phyloP scores from a whole-genome alignment of 176 grass and related monocot genomes.

The Pontederia paniculata region DNA sequence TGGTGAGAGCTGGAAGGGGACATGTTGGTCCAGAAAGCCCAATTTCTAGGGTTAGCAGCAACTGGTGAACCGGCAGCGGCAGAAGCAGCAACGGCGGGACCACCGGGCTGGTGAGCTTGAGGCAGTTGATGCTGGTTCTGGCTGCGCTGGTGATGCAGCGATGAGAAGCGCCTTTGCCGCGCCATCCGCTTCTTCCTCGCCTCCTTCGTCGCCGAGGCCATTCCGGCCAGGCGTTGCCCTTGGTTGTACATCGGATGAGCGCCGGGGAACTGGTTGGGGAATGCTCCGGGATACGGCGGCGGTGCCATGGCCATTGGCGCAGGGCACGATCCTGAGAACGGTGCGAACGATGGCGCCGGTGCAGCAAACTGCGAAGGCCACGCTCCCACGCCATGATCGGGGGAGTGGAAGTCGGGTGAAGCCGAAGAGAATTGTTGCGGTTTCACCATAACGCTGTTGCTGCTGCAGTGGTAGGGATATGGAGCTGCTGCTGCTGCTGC shows the following conservation, averaged over 20 bases:
- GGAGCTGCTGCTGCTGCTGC: conserved; percentile 9
- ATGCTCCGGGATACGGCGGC: conserved; percentile 28
- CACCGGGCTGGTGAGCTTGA: conserved; percentile 10
- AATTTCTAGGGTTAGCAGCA: background rate
- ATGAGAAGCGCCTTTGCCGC: conserved; percentile 43
- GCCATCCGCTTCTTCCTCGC: conserved; percentile 90
- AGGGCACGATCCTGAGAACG: conserved; percentile 20
- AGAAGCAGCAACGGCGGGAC: background rate
- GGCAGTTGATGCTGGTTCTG: conserved; percentile 29
- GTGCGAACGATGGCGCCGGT: conserved; percentile 2
- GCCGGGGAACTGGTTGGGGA: conserved; percentile 18
- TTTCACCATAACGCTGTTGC: conserved; percentile 42
- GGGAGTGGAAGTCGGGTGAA: conserved; percentile 44
- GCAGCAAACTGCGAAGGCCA: conserved; percentile 45
- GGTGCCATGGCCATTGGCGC: conserved; percentile 19
- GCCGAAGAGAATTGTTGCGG: conserved; percentile 45
- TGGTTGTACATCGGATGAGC: conserved; percentile 17
- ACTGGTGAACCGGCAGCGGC: background rate
- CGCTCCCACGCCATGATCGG: conserved; percentile 13
- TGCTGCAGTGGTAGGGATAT: conserved; percentile 48
- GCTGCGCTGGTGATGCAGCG: conserved; percentile 50
- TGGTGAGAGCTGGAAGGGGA: conserved; percentile 22
- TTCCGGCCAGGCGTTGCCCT: conserved; percentile 16
- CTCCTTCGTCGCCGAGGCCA: conserved; percentile 56
- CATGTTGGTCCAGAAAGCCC: conserved; percentile 28